phyloP scores from a whole-genome alignment of 1,284 basidiomycete genomes.

The Ceratobasidium papillatum region DNA sequence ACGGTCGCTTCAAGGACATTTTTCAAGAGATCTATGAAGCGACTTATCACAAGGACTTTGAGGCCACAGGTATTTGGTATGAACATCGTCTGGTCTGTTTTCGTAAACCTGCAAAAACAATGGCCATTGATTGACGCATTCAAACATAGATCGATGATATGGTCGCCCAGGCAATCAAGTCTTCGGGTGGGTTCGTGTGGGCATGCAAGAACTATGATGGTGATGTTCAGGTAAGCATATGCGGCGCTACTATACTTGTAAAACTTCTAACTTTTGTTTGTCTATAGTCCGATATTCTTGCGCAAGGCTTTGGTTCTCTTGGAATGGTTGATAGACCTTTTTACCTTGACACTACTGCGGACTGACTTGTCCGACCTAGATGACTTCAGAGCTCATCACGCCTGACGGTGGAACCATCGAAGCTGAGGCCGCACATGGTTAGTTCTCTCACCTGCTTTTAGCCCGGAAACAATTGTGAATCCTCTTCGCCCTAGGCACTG shows the following conservation, averaged over 20 bases:
- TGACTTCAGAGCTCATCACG: constrained; percentile 97
- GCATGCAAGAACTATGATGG: constrained; percentile 98
- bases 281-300: constrained; percentile 84
- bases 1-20: constrained; percentile 98
- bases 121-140: constrained; percentile 12
- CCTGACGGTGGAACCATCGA: constrained; percentile 93
- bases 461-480: neutral
- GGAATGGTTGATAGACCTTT: constrained; percentile 67
- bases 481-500: constrained; percentile 62
- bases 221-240: constrained; percentile 70
- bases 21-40: constrained; percentile 93
- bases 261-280: constrained; percentile 13
- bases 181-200: constrained; percentile 96
- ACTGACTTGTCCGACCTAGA: constrained; percentile 76
- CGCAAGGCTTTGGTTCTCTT: constrained; percentile 81
- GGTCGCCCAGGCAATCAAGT: constrained; percentile 98
- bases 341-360: neutral
- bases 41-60: constrained; percentile 85
- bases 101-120: constrained; percentile 41
- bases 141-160: constrained; percentile 76
- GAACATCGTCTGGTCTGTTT: constrained; percentile 81
- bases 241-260: neutral
- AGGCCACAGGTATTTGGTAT: constrained; percentile 89
- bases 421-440: constrained; percentile 93
- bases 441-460: constrained; percentile 44